Percentiles rank a stretch among this genome's conserved stretches.
Evolutionary conservation across 164 flowering plant genomes (phyloP).

Genomic region (Saururus chinensis): DNA sequence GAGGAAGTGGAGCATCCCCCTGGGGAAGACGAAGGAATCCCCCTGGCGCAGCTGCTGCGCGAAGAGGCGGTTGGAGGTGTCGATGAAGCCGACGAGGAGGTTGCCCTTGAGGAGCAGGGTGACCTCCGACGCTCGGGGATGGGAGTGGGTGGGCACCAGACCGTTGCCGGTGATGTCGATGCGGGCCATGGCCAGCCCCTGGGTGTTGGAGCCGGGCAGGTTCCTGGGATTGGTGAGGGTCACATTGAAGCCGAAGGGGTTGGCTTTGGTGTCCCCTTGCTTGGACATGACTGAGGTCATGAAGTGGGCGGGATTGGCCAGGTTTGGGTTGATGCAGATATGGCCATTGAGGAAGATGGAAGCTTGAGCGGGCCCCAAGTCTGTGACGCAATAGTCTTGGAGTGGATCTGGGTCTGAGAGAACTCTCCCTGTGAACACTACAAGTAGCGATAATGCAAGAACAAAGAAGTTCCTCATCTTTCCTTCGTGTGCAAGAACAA

Average conservation of each 20-base stretch:
- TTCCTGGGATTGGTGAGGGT: conserved; percentile 32
- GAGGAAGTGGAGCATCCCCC: conserved; percentile 45
- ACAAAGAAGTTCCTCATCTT: conserved; percentile 5
- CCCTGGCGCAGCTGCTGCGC: conserved; percentile 34
- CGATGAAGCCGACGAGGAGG: conserved; percentile 47
- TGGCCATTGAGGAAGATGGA: conserved; percentile 29
- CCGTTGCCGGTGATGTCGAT: conserved; percentile 35
- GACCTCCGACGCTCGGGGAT: conserved; percentile 75
- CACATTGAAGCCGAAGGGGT: conserved; percentile 41
- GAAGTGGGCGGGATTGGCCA: conserved; percentile 32
- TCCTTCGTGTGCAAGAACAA: background rate
- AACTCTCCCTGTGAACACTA: conserved; percentile 5
- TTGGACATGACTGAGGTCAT: conserved; percentile 41
- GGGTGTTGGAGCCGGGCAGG: conserved; percentile 60
- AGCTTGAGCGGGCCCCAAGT: conserved; percentile 3
- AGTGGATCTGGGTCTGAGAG: conserved; percentile 52
- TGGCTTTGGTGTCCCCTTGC: conserved; percentile 29
- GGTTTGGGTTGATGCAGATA: conserved; percentile 46
- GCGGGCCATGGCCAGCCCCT: conserved; percentile 57
- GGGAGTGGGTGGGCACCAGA: conserved; percentile 51
- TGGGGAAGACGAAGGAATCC: conserved; percentile 61
- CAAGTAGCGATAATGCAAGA: conserved; percentile 9
- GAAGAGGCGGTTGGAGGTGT: conserved; percentile 30
- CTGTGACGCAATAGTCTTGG: conserved; percentile 32
- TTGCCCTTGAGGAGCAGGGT: conserved; percentile 24